phyloP scores from a whole-genome alignment of 495 filamentous ascomycete species.

The Glonium stellatum region DNA sequence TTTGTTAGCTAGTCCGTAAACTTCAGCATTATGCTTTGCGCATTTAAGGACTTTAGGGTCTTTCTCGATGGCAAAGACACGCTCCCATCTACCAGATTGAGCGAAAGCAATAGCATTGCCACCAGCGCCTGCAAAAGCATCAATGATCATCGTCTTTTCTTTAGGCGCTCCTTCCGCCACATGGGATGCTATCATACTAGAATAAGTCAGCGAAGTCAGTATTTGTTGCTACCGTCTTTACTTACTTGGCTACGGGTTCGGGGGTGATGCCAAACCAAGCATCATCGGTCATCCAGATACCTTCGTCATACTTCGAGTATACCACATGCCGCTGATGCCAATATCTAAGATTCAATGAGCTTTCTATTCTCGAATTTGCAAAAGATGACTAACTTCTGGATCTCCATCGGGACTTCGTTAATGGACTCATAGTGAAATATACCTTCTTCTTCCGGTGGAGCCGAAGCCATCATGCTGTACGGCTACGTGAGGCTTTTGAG shows the following conservation, averaged over 20 bases:
- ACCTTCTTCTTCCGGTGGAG: constrained; percentile 12
- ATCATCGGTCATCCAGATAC: constrained; percentile 82
- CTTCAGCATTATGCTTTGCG: constrained; percentile 82
- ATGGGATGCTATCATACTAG: constrained; percentile 73
- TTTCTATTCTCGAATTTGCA: neutral
- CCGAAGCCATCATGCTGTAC: neutral
- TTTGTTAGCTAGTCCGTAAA: constrained; percentile 73
- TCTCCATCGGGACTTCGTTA: constrained; percentile 47
- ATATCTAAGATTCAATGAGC: constrained; percentile 51
- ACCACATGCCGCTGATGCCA: constrained; percentile 80
- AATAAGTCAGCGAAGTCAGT: neutral
- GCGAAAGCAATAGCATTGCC: constrained; percentile 96
- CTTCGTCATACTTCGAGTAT: constrained; percentile 77
- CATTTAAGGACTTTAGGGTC: constrained; percentile 70
- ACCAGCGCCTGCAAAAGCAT: constrained; percentile 85
- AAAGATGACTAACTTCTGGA: constrained; percentile 58
- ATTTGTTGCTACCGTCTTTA: no score
- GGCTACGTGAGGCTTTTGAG: no score
- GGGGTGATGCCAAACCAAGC: constrained; percentile 96
- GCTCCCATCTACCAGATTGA: constrained; percentile 62
- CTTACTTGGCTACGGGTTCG: constrained; percentile 76
- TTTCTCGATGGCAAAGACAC: constrained; percentile 81
- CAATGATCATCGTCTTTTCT: constrained; percentile 58
- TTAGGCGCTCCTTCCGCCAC: constrained; percentile 48
- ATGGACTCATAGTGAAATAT: constrained; percentile 13